A percentile compares a stretch with the other conserved stretches of the same genome.
Conservation (phyloP, 2,329 filamentous ascomycete species). For the Dactylonectria macrodidyma region DNA sequence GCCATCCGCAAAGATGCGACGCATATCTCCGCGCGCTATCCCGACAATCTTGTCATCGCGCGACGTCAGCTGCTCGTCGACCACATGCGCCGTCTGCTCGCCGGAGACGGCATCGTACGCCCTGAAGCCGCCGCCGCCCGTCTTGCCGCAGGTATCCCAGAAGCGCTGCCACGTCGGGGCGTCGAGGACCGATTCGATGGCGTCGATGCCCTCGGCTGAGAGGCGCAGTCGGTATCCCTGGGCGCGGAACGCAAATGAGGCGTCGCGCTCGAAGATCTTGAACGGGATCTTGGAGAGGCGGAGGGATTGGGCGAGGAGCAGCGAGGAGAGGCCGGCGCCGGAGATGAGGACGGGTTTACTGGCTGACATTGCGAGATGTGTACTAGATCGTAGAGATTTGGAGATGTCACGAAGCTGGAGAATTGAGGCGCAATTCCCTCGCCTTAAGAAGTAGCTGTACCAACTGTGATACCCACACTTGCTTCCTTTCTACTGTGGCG, state of each 20-base stretch:
- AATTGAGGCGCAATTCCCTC: too few species aligned
- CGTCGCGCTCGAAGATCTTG: conserved; percentile 70
- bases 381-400: too few species aligned
- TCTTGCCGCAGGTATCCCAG: conserved; percentile 73
- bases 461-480: too few species aligned
- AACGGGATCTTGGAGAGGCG: conserved; percentile 62
- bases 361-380: conserved; percentile 30
- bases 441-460: too few species aligned
- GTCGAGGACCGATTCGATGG: conserved; percentile 72
- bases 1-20: conserved; percentile 69
- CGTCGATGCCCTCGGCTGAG: conserved; percentile 69
- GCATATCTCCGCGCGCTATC: conserved; percentile 75
- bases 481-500: too few species aligned
- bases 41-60: conserved; percentile 73
- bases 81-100: conserved; percentile 53
- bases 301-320: conserved; percentile 61
- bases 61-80: conserved; percentile 59
- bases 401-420: too few species aligned
- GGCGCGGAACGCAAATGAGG: conserved; percentile 66
- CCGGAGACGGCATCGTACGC: conserved; percentile 69
- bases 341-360: conserved; percentile 59
- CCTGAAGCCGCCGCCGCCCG: conserved; percentile 67
- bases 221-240: conserved; percentile 75
- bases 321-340: conserved; percentile 60
- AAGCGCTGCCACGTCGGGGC: conserved; percentile 65